Evolutionary conservation across 108 stramenopile species (phyloP).

Genomic region (Discostella pseudostelligera): DNA sequence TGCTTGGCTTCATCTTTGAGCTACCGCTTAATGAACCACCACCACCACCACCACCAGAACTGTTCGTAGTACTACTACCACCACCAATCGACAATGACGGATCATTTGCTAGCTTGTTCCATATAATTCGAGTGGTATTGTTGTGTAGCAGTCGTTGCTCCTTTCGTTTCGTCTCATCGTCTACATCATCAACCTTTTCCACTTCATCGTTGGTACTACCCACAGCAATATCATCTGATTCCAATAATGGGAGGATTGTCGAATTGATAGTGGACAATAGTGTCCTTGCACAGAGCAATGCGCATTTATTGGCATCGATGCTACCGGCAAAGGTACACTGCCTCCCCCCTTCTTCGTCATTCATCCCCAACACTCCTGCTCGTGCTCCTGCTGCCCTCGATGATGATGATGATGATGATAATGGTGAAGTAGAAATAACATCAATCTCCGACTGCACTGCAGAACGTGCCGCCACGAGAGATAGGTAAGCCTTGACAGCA

Average conservation of each 20-base stretch:
- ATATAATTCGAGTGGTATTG: slow-evolving; percentile 27
- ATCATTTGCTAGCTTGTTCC: slow-evolving; percentile 22
- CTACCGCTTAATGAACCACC: too few relatives aligned
- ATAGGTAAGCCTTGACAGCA: slow-evolving; percentile 32
- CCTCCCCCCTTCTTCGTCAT: too few relatives aligned
- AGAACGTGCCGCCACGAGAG: slow-evolving; percentile 36
- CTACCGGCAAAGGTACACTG: slow-evolving; percentile 2
- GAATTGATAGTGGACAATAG: slow-evolving; percentile 33
- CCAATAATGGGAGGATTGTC: slow-evolving; percentile 17
- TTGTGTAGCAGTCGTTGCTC: slow-evolving; percentile 4
- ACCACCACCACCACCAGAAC: too few relatives aligned
- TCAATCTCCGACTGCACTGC: slow-evolving; percentile 22
- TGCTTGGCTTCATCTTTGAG: slow-evolving; percentile 23
- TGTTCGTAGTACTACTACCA: neutral
- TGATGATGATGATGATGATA: neutral
- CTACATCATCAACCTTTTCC: neutral
- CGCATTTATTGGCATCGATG: slow-evolving; percentile 5
- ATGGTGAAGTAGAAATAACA: slow-evolving; percentile 10
- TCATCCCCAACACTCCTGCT: too few relatives aligned
- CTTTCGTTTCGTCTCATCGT: neutral
- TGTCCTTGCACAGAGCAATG: slow-evolving; percentile 23
- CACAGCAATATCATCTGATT: neutral
- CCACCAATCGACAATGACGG: neutral
- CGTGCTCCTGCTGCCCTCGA: neutral
- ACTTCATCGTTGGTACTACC: neutral